These are phyloP conservation scores for Globisporangium cederbergense DNA, from an alignment of 352 stramenopile genomes.

Conservation along the genomic window DNA sequence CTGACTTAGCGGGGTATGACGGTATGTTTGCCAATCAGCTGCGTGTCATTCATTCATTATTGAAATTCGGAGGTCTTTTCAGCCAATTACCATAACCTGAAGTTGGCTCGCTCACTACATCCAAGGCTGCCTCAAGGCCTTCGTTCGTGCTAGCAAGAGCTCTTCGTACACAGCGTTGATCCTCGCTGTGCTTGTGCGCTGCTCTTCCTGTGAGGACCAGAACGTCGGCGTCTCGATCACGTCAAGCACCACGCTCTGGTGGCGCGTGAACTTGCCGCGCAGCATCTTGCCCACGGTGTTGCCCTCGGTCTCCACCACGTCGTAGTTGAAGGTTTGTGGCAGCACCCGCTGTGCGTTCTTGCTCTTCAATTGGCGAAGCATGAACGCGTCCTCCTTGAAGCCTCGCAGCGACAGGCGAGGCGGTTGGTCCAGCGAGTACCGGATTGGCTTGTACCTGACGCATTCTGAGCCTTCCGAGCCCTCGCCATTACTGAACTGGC, in stretches of 20 bases:
- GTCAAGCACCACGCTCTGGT: constrained; percentile 24
- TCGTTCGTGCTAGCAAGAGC: no score
- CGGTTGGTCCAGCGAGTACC: constrained; percentile 52
- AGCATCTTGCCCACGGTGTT: background rate
- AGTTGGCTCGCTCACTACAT: no score
- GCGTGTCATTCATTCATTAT: no score
- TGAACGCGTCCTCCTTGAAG: constrained; percentile 15
- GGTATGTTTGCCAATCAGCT: no score
- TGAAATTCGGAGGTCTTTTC: no score
- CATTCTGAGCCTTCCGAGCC: constrained; percentile 11
- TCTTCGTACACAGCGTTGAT: no score
- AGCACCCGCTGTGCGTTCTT: background rate
- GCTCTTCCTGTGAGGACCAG: background rate
- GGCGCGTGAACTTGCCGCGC: constrained; percentile 12
- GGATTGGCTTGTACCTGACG: constrained; percentile 77
- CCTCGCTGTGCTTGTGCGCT: no score
- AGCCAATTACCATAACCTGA: no score
- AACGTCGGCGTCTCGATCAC: constrained; percentile 22
- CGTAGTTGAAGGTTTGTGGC: constrained; percentile 11
- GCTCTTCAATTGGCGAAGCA: no score
- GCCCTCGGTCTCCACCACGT: constrained; percentile 2
- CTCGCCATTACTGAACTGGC: constrained; percentile 28
- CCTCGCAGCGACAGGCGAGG: constrained; percentile 50
- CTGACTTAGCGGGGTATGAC: no score
- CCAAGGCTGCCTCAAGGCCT: no score